phyloP scores from a whole-genome alignment of 1,284 basidiomycete species.

The Gomphus sp. region DNA sequence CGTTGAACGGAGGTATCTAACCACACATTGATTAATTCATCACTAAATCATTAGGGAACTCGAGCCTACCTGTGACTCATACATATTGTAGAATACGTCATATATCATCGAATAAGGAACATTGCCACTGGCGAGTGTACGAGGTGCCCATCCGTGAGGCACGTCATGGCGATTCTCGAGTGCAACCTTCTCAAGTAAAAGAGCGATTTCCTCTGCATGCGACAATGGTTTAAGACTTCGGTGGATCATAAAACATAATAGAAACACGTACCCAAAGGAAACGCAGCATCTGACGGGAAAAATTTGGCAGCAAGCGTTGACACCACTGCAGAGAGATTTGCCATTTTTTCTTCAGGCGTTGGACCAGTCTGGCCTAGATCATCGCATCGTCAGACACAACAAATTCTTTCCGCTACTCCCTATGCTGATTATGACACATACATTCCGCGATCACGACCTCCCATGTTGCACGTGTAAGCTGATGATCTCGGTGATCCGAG shows the following conservation, averaged over 20 bases:
- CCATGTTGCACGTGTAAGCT: slow-evolving; percentile 82
- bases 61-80: slow-evolving; percentile 68
- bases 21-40: background rate
- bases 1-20: slow-evolving; percentile 78
- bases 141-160: slow-evolving; percentile 71
- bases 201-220: slow-evolving; percentile 53
- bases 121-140: slow-evolving; percentile 67
- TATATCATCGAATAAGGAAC: slow-evolving; percentile 73
- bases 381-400: background rate
- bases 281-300: slow-evolving; percentile 86
- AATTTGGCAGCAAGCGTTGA: slow-evolving; percentile 74
- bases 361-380: slow-evolving; percentile 2
- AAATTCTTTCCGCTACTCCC: background rate
- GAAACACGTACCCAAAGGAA: slow-evolving; percentile 63
- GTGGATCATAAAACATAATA: background rate
- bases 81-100: slow-evolving; percentile 80
- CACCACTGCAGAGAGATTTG: slow-evolving; percentile 54
- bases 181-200: slow-evolving; percentile 60
- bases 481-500: slow-evolving; percentile 85
- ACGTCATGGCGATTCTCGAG: slow-evolving; percentile 51
- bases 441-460: slow-evolving; percentile 76
- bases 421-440: slow-evolving; percentile 24
- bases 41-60: background rate
- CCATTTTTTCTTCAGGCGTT: slow-evolving; percentile 29
- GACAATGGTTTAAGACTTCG: slow-evolving; percentile 7